Conservation (phyloP, 768 basidiomycete species). For the Naganishia vishniacii region DNA sequence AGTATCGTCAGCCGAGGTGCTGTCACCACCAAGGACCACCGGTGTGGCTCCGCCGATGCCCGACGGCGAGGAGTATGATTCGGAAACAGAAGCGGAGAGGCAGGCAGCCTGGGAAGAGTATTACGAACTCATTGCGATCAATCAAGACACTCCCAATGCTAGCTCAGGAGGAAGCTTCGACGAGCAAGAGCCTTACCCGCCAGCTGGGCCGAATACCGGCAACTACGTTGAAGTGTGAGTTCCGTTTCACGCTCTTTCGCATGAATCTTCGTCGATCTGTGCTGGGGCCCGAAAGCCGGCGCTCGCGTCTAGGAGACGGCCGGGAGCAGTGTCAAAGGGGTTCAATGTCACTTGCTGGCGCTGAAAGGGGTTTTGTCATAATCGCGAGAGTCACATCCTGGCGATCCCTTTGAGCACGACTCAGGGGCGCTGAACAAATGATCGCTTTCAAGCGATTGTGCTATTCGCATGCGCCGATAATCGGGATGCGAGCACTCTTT, state of each 20-base stretch:
- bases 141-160: not conserved
- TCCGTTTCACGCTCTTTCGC: not conserved
- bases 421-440: too few species aligned
- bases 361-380: not conserved
- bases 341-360: not conserved
- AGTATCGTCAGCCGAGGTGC: not conserved
- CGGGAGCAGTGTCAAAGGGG: not conserved
- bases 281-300: too few species aligned
- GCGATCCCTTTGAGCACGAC: not conserved
- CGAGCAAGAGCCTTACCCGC: not conserved
- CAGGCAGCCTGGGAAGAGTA: constrained; percentile 25
- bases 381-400: not conserved
- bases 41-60: constrained; percentile 15
- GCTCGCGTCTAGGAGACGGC: too few species aligned
- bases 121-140: constrained; percentile 6
- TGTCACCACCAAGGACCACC: not conserved
- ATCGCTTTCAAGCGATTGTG: too few species aligned
- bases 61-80: constrained; percentile 21
- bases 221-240: not conserved
- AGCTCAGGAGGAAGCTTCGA: not conserved
- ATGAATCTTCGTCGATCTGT: too few species aligned
- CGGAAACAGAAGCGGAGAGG: constrained; percentile 22
- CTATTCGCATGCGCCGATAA: too few species aligned
- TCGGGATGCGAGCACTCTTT: too few species aligned
- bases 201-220: not conserved